Evolutionary conservation across 805 yeast genomes (phyloP).

Genomic region (Metschnikowia anglica): DNA sequence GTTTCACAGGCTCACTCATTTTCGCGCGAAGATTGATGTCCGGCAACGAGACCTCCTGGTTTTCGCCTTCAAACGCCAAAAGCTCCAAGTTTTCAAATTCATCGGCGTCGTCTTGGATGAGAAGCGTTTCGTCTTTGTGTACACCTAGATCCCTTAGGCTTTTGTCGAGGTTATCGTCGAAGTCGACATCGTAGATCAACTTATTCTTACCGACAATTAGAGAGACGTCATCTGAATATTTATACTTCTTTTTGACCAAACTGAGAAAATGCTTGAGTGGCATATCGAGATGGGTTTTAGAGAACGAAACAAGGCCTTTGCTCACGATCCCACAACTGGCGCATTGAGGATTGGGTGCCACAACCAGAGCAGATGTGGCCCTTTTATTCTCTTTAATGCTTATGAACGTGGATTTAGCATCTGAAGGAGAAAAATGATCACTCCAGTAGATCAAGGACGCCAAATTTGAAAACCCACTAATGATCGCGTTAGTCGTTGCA

Average conservation of each 20-base stretch:
- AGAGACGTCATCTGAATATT: constrained; percentile 55
- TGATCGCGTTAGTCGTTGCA: constrained; percentile 95
- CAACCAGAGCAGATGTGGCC: constrained; percentile 60
- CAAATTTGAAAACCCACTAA: constrained; percentile 84
- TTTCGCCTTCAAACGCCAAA: constrained; percentile 37
- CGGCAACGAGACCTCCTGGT: constrained; percentile 16
- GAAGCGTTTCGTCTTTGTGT: constrained; percentile 57
- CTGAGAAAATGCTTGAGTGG: constrained; percentile 53
- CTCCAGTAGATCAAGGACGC: constrained; percentile 59
- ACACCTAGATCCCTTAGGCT: constrained; percentile 53
- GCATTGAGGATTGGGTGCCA: constrained; percentile 68
- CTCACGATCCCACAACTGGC: constrained; percentile 56
- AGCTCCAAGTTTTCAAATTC: constrained; percentile 61
- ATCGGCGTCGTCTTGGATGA: constrained; percentile 81
- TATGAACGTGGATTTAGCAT: constrained; percentile 36
- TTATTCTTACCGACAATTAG: constrained; percentile 57
- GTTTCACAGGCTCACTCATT: not conserved
- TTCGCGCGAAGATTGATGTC: constrained; percentile 18
- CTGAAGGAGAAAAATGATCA: constrained; percentile 26
- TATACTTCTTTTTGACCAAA: constrained; percentile 47
- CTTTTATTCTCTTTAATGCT: constrained; percentile 57
- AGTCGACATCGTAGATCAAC: constrained; percentile 80
- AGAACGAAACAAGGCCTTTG: constrained; percentile 20
- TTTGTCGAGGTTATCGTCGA: constrained; percentile 68
- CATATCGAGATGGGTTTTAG: constrained; percentile 43